Percentiles rank a stretch among this genome's conserved stretches.
Conservation (phyloP, 306 rosid species). For the Ormosia emarginata region DNA sequence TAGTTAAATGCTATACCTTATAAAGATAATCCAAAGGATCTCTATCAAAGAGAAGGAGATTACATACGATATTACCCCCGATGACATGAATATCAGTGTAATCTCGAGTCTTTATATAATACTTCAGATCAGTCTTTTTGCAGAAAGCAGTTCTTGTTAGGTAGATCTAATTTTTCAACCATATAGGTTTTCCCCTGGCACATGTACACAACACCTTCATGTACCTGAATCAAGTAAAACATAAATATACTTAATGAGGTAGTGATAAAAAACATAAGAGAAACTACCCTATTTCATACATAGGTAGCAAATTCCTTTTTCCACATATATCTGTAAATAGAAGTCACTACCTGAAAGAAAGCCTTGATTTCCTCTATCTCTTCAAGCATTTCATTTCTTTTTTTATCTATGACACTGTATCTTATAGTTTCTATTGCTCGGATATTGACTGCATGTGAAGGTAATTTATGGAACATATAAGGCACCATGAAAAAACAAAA, state of each 20-base stretch:
- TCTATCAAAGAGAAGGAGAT: constrained; percentile 16
- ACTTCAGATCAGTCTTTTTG: constrained; percentile 73
- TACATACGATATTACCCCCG: constrained; percentile 73
- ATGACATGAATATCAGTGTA: constrained; percentile 77
- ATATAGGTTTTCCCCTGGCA: constrained; percentile 85
- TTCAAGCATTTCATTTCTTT: constrained; percentile 61
- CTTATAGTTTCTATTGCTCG: constrained; percentile 77
- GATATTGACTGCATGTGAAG: constrained; percentile 70
- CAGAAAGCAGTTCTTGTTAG: constrained; percentile 64
- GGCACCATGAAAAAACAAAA: not conserved
- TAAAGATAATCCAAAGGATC: constrained; percentile 24
- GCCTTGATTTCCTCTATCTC: constrained; percentile 97
- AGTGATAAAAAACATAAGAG: not conserved
- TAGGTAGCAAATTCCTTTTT: not conserved
- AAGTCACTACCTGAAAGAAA: constrained; percentile 75
- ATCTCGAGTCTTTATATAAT: constrained; percentile 80
- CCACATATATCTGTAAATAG: not conserved
- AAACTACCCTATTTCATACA: constrained; percentile 3
- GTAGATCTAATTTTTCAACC: constrained; percentile 64
- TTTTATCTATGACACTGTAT: constrained; percentile 64
- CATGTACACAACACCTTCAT: constrained; percentile 92
- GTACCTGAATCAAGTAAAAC: constrained; percentile 53
- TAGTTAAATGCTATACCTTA: not conserved
- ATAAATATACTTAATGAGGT: constrained; percentile 3
- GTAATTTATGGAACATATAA: constrained; percentile 54